A percentile compares a stretch with the other conserved stretches of the same genome.
These are phyloP conservation scores for Aspergillus baeticus DNA, from an alignment of 495 filamentous ascomycete genomes.

Conservation along the genomic window DNA sequence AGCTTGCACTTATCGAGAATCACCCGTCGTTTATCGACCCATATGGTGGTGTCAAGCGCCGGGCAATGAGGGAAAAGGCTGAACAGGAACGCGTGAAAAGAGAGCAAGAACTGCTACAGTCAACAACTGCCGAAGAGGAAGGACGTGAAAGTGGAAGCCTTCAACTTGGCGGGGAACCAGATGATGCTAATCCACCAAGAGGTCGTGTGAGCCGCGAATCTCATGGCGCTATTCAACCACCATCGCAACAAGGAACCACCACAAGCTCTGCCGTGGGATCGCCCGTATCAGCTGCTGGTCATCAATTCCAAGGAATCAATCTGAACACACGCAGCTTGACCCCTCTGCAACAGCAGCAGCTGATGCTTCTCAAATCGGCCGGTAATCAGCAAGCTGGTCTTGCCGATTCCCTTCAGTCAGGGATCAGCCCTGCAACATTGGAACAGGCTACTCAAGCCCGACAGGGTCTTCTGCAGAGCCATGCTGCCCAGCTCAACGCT, in stretches of 20 bases:
- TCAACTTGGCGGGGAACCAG: conserved; percentile 86
- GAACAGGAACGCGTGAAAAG: conserved; percentile 62
- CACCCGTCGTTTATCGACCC: conserved; percentile 80
- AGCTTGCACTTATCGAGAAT: conserved; percentile 54
- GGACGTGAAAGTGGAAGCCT: conserved; percentile 78
- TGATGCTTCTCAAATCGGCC: conserved; percentile 64
- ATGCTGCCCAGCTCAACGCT: conserved; percentile 48
- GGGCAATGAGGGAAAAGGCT: conserved; percentile 64
- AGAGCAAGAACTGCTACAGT: conserved; percentile 57
- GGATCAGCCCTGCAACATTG: conserved; percentile 37
- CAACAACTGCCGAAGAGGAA: conserved; percentile 52
- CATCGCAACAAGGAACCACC: conserved; percentile 64
- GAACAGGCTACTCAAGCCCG: conserved; percentile 43
- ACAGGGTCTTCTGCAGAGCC: conserved; percentile 59
- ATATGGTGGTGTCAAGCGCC: conserved; percentile 72
- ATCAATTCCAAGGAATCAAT: conserved; percentile 54
- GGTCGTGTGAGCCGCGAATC: conserved; percentile 49
- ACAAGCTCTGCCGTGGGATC: conserved; percentile 44
- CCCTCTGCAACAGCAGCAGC: conserved; percentile 75
- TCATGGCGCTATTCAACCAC: conserved; percentile 66
- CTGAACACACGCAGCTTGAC: conserved; percentile 71
- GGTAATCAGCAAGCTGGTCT: conserved; percentile 53
- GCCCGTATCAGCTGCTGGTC: conserved; percentile 47
- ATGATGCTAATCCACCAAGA: conserved; percentile 57
- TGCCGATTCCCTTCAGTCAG: conserved; percentile 57